A percentile compares a stretch with the other conserved stretches of the same genome.
These are phyloP conservation scores for Sphaceloma murrayae DNA, from an alignment of 2,329 filamentous ascomycete genomes.

Conservation along the genomic window DNA sequence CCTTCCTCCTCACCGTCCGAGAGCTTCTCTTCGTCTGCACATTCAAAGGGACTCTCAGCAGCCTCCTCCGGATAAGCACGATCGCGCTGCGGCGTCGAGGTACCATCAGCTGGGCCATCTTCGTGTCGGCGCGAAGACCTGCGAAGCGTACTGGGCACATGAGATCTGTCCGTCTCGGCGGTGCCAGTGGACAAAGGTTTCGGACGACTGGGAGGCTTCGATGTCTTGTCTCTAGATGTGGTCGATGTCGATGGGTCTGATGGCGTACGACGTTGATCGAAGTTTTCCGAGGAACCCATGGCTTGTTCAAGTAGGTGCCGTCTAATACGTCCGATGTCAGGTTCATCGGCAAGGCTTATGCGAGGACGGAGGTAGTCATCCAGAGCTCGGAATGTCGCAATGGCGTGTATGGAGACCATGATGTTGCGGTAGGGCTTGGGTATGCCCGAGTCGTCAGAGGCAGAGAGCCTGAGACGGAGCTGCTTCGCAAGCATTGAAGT, in stretches of 20 bases:
- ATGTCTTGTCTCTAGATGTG: not conserved
- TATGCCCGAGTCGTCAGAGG: slow-evolving; percentile 84
- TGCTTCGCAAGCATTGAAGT: slow-evolving; percentile 96
- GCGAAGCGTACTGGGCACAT: slow-evolving; percentile 22
- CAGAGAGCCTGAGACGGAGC: slow-evolving; percentile 76
- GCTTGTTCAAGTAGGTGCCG: slow-evolving; percentile 2
- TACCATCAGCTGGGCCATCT: slow-evolving; percentile 17
- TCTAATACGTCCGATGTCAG: slow-evolving; percentile 41
- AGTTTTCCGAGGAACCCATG: slow-evolving; percentile 49
- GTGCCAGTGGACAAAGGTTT: slow-evolving; percentile 15
- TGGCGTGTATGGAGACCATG: slow-evolving; percentile 97
- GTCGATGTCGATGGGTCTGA: slow-evolving; percentile 20
- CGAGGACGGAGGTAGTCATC: slow-evolving; percentile 92
- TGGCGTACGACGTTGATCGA: slow-evolving; percentile 38
- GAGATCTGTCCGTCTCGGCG: slow-evolving; percentile 9
- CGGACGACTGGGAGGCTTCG: slow-evolving; percentile 2
- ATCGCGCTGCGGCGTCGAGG: slow-evolving; percentile 38
- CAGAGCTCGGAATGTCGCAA: slow-evolving; percentile 92
- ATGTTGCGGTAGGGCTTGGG: slow-evolving; percentile 82
- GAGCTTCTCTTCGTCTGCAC: slow-evolving; percentile 81
- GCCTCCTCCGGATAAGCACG: slow-evolving; percentile 52
- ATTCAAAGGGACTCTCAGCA: slow-evolving; percentile 63
- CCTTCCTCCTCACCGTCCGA: slow-evolving; percentile 51
- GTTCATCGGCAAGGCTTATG: slow-evolving; percentile 70
- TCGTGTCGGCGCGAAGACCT: slow-evolving; percentile 27